These are phyloP conservation scores for Suhomyces vadensis DNA, from an alignment of 805 yeast species.

Conservation along the genomic window DNA sequence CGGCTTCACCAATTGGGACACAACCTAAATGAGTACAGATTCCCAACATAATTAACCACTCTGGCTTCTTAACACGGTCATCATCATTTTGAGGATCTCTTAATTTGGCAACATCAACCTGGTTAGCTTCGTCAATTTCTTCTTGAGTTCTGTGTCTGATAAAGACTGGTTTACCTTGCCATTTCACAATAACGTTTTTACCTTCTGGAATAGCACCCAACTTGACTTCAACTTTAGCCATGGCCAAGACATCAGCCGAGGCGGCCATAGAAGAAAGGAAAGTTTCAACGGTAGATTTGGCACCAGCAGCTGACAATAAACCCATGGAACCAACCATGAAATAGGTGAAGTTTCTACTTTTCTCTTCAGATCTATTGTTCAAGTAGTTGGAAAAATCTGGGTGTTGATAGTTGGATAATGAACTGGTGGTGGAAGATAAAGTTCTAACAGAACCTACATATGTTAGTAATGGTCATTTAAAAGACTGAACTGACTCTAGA, in stretches of 20 bases:
- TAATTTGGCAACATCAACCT: slow-evolving; percentile 69
- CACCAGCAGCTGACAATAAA: slow-evolving; percentile 86
- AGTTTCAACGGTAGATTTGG: slow-evolving; percentile 92
- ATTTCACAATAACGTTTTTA: slow-evolving; percentile 95
- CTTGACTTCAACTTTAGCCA: slow-evolving; percentile 99
- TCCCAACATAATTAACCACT: slow-evolving; percentile 99
- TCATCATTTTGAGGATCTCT: slow-evolving; percentile 95
- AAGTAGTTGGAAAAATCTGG: slow-evolving; percentile 87
- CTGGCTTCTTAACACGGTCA: slow-evolving; percentile 94
- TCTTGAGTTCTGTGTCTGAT: slow-evolving; percentile 96
- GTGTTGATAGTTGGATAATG: slow-evolving; percentile 80
- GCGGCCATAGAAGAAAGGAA: slow-evolving; percentile 94
- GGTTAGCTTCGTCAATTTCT: slow-evolving; percentile 94
- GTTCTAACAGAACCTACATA: slow-evolving; percentile 43
- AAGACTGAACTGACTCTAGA: too few relatives aligned
- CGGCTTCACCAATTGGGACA: slow-evolving; percentile 99
- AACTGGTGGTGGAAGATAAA: slow-evolving; percentile 50
- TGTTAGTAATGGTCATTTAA: slow-evolving; percentile 11
- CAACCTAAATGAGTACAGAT: slow-evolving; percentile 99
- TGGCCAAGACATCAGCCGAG: slow-evolving; percentile 97
- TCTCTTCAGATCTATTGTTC: slow-evolving; percentile 68
- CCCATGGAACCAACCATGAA: slow-evolving; percentile 98
- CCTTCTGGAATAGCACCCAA: slow-evolving; percentile 93
- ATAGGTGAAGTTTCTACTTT: slow-evolving; percentile 81
- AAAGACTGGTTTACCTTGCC: slow-evolving; percentile 99